Conservation (phyloP, 2,329 filamentous ascomycete species). For the Hypoxylon sp. region DNA sequence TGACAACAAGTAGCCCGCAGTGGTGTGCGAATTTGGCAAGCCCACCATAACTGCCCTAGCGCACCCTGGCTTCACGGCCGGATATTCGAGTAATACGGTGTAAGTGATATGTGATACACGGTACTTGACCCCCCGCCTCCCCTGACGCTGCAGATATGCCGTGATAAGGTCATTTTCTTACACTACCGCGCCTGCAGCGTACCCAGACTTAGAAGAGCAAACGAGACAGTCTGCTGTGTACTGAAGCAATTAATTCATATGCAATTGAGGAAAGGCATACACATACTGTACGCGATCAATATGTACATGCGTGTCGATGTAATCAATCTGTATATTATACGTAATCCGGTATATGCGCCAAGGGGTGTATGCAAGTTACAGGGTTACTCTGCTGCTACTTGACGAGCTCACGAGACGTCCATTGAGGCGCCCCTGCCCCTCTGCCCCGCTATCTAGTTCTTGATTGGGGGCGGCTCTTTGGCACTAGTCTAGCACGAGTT, state of each 20-base stretch:
- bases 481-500: slow-evolving; percentile 24
- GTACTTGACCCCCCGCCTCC: not conserved
- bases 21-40: slow-evolving; percentile 8
- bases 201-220: not conserved
- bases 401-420: slow-evolving; percentile 29
- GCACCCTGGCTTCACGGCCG: no score
- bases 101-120: not conserved
- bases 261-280: no score
- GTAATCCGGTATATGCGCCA: slow-evolving; percentile 1
- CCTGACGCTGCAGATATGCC: not conserved
- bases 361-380: slow-evolving; percentile 2
- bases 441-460: slow-evolving; percentile 24
- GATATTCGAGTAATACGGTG: not conserved
- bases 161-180: not conserved
- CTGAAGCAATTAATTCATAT: no score
- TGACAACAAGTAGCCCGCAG: no score
- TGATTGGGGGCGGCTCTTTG: slow-evolving; percentile 32
- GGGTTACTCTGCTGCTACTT: not conserved
- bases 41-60: no score
- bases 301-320: not conserved
- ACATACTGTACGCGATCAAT: no score
- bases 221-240: no score
- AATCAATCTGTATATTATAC: not conserved
- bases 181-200: not conserved
- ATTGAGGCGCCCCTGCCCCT: slow-evolving; percentile 10